Percentiles rank a stretch among this genome's conserved stretches.
Conservation (phyloP, 2,329 filamentous ascomycete genomes). For the Colletotrichum truncatum region DNA sequence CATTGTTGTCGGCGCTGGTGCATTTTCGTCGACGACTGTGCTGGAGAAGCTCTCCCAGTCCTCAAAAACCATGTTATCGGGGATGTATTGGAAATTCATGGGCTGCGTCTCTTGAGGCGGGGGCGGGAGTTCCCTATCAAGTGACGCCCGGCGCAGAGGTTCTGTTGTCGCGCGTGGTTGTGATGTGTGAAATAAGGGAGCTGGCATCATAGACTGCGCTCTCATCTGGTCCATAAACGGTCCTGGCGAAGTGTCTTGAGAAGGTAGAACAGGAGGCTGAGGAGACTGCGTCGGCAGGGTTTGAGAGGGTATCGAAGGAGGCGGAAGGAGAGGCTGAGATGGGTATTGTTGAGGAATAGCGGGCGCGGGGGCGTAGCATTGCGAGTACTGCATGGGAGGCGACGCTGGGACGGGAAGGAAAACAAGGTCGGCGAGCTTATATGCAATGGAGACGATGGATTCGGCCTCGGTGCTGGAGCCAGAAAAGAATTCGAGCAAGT, state of each 20-base stretch:
- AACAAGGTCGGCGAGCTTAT: constrained; percentile 62
- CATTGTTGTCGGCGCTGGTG: constrained; percentile 30
- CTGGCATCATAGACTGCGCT: constrained; percentile 30
- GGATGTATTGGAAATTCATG: constrained; percentile 55
- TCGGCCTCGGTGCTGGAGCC: constrained; percentile 65
- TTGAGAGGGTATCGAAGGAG: constrained; percentile 31
- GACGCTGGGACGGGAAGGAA: constrained; percentile 35
- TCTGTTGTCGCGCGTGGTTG: constrained; percentile 25
- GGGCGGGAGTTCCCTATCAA: constrained; percentile 31
- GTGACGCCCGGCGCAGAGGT: constrained; percentile 25
- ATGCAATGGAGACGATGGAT: constrained; percentile 66
- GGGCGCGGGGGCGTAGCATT: constrained; percentile 29
- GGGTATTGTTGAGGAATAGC: constrained; percentile 29
- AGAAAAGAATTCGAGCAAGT: constrained; percentile 72
- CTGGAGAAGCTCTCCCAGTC: constrained; percentile 52
- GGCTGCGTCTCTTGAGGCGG: constrained; percentile 32
- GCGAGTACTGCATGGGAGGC: constrained; percentile 32
- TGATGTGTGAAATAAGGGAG: constrained; percentile 23
- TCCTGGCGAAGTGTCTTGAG: constrained; percentile 22
- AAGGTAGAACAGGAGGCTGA: constrained; percentile 27
- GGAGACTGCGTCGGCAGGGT: constrained; percentile 30
- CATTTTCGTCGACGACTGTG: constrained; percentile 43
- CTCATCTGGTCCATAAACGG: constrained; percentile 30
- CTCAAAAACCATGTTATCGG: constrained; percentile 47
- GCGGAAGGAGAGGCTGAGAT: constrained; percentile 30